Percentiles rank a stretch among this genome's conserved stretches.
Evolutionary conservation across 2,329 filamentous ascomycete genomes (phyloP).

Genomic region (Cladophialophora exuberans): DNA sequence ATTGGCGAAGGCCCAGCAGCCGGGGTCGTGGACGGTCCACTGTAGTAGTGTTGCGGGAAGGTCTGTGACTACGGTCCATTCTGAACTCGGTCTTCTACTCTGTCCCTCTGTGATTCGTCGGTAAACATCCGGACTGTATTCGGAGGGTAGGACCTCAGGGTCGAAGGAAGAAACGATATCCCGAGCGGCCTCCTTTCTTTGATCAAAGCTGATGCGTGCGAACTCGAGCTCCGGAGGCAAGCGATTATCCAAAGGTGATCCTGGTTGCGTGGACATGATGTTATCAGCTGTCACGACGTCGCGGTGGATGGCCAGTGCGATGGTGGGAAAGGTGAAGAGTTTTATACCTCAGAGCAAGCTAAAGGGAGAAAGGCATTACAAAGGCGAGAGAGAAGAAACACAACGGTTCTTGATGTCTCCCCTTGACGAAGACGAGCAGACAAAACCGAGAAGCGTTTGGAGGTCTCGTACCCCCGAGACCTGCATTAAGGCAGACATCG

Average conservation of each 20-base stretch:
- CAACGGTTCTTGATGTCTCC: too few relatives aligned
- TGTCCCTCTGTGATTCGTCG: not conserved
- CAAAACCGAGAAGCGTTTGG: too few relatives aligned
- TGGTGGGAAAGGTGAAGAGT: not conserved
- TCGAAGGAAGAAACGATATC: conserved; percentile 1
- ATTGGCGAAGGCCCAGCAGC: not conserved
- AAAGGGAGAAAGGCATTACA: too few relatives aligned
- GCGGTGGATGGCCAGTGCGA: too few relatives aligned
- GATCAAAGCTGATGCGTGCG: not conserved
- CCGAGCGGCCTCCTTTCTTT: not conserved
- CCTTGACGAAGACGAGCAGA: too few relatives aligned
- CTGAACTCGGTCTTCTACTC: not conserved
- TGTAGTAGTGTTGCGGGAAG: not conserved
- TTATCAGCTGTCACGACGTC: too few relatives aligned
- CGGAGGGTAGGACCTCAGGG: not conserved
- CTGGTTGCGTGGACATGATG: not conserved
- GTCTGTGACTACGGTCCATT: not conserved
- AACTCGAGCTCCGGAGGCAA: not conserved
- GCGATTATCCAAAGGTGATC: not conserved
- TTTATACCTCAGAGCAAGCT: not conserved
- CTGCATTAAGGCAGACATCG: too few relatives aligned
- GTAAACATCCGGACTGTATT: not conserved
- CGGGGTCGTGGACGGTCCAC: not conserved
- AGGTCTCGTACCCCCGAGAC: too few relatives aligned
- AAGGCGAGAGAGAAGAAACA: too few relatives aligned